Percentiles rank a stretch among this genome's conserved stretches.
Conservation (phyloP, 1,284 basidiomycete genomes). For the Flammula alnicola region DNA sequence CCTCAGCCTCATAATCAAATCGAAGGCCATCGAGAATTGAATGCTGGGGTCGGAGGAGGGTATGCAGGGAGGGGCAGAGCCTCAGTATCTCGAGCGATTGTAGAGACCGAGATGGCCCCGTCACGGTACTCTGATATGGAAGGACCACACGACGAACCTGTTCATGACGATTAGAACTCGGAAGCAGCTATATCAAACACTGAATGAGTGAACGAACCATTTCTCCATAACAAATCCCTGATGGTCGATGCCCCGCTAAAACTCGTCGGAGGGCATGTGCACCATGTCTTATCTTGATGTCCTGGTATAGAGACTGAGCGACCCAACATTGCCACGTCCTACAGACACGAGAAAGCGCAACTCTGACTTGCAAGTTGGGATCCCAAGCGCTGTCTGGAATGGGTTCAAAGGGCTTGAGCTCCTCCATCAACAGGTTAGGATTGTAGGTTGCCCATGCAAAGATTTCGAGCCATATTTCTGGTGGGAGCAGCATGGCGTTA, state of each 20-base stretch:
- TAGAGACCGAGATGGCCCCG: conserved; percentile 35
- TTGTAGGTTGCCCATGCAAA: conserved; percentile 47
- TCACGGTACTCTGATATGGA: conserved; percentile 58
- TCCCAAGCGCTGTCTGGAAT: conserved; percentile 32
- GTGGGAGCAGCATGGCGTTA: conserved; percentile 40
- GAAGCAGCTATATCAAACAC: conserved; percentile 2
- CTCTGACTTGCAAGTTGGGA: conserved; percentile 37
- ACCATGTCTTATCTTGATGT: conserved; percentile 47
- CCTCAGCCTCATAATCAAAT: conserved; percentile 58
- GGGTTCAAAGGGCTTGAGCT: conserved; percentile 48
- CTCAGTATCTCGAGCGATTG: conserved; percentile 49
- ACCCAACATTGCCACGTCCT: conserved; percentile 55
- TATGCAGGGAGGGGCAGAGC: conserved; percentile 54
- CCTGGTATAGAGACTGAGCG: conserved; percentile 53
- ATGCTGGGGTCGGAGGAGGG: conserved; percentile 55
- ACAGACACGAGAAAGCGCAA: conserved; percentile 56
- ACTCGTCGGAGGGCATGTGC: conserved; percentile 34
- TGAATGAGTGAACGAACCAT: conserved; percentile 34
- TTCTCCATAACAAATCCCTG: conserved; percentile 35
- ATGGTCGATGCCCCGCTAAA: conserved; percentile 27
- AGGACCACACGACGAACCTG: conserved; percentile 60
- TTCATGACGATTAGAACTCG: conserved; percentile 16
- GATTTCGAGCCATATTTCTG: conserved; percentile 57
- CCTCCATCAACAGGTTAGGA: conserved; percentile 26
- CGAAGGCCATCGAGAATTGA: conserved; percentile 34